Base-by-base conservation (phyloP, 2,329 filamentous ascomycete species). In the Chrysoporthe cubensis region DNA sequence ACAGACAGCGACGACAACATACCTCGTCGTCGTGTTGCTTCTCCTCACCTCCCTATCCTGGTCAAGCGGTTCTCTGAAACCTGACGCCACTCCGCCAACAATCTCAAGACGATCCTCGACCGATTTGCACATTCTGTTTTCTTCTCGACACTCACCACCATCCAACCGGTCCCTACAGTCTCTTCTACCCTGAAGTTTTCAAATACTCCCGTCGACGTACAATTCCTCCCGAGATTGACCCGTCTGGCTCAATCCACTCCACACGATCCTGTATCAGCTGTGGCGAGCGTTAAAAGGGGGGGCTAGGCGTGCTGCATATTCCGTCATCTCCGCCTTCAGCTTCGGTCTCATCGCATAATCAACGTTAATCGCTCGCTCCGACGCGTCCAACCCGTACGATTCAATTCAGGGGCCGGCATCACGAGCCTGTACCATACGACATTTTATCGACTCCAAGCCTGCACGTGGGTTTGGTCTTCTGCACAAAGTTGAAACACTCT, bases 11-110 rank as follows among this genome's bases (percentile, higher is more conserved):
- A 61, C 43, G 48, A 62, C 54, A 65, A 59, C 56, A 60, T 64
- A 44, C 54, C 66, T 67, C 63, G 54, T 52, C 61, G 32, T 59
- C 57, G 57, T 54, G 44, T 52, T 57, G 58, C 61, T 63, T 52
- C 67, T 63, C 48, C 67, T 69, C 66, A 63, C 67, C 61, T 67
- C 48, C 66, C 62, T 64, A 69, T 69, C 65, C 65, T 54, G 58
- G 67, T 64, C 62, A 67, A 43, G 52, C 67, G 65, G 65, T 60
- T 62, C 66, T 66, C 61, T 69, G 67, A 69, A 69, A 69, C 67
- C 65, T 67, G 65, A 64, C 66, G 62, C 67, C 60, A 64, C 65
- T 67, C 67, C 61, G 65, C 67, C 65, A 69, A 64, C 61, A 64
- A 50, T 46, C 60, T 64, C 67, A 57, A 68, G 62, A 62, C 58